Conservation (phyloP, 331 rosid genomes). For the Rhamnella rubrinervis region DNA sequence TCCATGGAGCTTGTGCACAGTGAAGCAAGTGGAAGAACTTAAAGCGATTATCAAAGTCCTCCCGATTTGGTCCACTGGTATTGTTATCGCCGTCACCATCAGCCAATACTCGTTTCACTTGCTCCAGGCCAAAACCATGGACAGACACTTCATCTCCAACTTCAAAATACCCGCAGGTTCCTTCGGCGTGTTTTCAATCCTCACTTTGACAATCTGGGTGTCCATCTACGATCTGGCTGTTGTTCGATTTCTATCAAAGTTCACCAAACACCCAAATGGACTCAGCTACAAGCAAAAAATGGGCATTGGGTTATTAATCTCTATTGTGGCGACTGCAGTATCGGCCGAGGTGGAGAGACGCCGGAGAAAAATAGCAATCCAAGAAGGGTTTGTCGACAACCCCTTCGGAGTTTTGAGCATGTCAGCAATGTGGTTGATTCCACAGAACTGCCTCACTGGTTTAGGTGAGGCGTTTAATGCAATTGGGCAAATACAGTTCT, state of each 20-base stretch:
- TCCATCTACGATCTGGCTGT: conserved; percentile 42
- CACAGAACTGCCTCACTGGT: conserved; percentile 52
- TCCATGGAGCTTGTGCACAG: conserved; percentile 67
- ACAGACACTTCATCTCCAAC: conserved; percentile 33
- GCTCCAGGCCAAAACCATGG: conserved; percentile 65
- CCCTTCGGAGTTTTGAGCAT: conserved; percentile 42
- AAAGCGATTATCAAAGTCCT: conserved; percentile 63
- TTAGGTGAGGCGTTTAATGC: conserved; percentile 59
- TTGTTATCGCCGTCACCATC: conserved; percentile 31
- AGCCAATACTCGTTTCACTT: conserved; percentile 43
- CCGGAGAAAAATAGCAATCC: conserved; percentile 47
- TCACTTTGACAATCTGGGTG: conserved; percentile 52
- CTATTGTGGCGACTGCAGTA: conserved; percentile 29
- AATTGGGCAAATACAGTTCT: conserved; percentile 74
- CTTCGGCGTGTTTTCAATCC: conserved; percentile 35
- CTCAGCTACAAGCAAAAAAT: conserved; percentile 44
- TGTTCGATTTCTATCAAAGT: conserved; percentile 48
- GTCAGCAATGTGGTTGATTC: conserved; percentile 72
- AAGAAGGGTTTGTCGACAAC: conserved; percentile 35
- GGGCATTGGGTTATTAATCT: conserved; percentile 48
- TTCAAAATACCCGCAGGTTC: conserved; percentile 54
- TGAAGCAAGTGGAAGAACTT: conserved; percentile 75
- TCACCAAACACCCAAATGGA: conserved; percentile 28
- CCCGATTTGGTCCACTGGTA: conserved; percentile 76
- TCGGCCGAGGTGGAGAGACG: conserved; percentile 52